Evolutionary conservation across 2,329 filamentous ascomycete species (phyloP).

Genomic region (Cyphellophora europaea): DNA sequence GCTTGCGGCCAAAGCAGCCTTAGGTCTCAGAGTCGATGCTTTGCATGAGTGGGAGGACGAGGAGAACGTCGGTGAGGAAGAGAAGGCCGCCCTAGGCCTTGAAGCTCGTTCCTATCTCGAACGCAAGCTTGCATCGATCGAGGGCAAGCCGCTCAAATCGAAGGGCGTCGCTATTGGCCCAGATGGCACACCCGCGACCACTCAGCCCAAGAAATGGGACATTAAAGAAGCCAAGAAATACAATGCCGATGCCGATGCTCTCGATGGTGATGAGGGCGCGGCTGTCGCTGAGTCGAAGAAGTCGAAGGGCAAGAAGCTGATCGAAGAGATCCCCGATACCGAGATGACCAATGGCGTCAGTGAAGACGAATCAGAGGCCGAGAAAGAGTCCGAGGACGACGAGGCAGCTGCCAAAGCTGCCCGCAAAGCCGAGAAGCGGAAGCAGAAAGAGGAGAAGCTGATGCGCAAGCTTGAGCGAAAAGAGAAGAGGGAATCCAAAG

Average conservation of each 20-base stretch:
- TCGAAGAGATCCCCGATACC: conserved; percentile 30
- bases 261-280: conserved; percentile 59
- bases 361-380: conserved; percentile 30
- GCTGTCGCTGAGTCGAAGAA: conserved; percentile 32
- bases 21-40: conserved; percentile 88
- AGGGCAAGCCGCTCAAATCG: conserved; percentile 80
- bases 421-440: conserved; percentile 30
- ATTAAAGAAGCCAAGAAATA: conserved; percentile 91
- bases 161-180: conserved; percentile 67
- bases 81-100: conserved; percentile 70
- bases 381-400: conserved; percentile 30
- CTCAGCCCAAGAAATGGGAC: conserved; percentile 66
- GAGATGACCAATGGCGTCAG: conserved; percentile 32
- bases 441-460: conserved; percentile 22
- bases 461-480: conserved; percentile 23
- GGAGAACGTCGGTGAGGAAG: conserved; percentile 65
- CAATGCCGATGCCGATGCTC: conserved; percentile 85
- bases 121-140: conserved; percentile 49
- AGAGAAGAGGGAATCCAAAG: conserved; percentile 25
- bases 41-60: conserved; percentile 68
- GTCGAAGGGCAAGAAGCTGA: conserved; percentile 34
- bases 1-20: conserved; percentile 83
- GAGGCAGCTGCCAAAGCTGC: conserved; percentile 17
- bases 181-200: conserved; percentile 52
- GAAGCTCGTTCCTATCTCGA: conserved; percentile 40